Evolutionary conservation across 352 stramenopile species (phyloP).

Genomic region (Pythium aristosporum): DNA sequence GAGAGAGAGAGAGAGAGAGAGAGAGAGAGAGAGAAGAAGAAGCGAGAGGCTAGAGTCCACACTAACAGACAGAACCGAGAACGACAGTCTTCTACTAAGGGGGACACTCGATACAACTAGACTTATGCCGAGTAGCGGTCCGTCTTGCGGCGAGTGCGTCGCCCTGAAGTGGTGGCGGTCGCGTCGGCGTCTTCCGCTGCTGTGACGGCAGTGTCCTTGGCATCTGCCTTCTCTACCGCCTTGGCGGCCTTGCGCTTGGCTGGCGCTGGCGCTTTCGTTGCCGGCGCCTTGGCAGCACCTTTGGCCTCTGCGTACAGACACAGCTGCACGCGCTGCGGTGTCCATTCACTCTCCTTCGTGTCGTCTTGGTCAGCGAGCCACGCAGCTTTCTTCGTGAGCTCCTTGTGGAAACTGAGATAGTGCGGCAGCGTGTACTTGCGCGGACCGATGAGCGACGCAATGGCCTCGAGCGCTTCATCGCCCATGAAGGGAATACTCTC

Average conservation of each 20-base stretch:
- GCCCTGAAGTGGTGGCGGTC: not conserved
- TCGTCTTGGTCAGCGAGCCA: conserved; percentile 40
- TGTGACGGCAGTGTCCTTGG: not conserved
- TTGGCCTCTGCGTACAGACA: conserved; percentile 58
- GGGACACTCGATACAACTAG: not conserved
- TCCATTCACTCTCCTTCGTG: conserved; percentile 37
- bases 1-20: too few species aligned
- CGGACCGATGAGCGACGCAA: conserved; percentile 61
- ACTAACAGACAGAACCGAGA: too few species aligned
- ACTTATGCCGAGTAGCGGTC: conserved; percentile 1
- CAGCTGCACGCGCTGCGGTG: conserved; percentile 64
- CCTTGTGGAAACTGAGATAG: conserved; percentile 59
- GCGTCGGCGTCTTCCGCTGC: not conserved
- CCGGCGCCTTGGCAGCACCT: not conserved
- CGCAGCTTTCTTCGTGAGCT: conserved; percentile 50
- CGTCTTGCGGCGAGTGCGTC: conserved; percentile 12
- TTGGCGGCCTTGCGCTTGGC: conserved; percentile 18
- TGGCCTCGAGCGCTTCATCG: conserved; percentile 73
- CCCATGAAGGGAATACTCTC: conserved; percentile 71
- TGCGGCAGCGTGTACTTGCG: conserved; percentile 80
- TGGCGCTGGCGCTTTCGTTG: not conserved
- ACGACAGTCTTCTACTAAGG: not conserved
- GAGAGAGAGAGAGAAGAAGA: too few species aligned
- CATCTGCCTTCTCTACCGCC: not conserved
- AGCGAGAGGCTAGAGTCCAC: not conserved